phyloP scores from a whole-genome alignment of 305 asterid genomes.

The Solanum hybrid region DNA sequence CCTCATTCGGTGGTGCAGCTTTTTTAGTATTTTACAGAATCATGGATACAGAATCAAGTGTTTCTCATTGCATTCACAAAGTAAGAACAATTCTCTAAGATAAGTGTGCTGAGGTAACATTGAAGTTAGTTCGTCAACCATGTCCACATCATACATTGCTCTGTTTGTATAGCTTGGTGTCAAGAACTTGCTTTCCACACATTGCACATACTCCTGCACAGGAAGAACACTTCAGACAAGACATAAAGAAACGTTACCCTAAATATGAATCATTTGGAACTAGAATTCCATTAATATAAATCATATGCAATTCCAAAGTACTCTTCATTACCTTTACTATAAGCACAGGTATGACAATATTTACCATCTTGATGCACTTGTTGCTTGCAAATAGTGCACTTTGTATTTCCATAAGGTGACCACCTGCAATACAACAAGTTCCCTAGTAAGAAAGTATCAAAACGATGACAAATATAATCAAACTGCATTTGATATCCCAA shows the following conservation, averaged over 20 bases:
- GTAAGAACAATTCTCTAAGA: neutral
- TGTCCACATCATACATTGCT: conserved; percentile 58
- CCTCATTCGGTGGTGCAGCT: neutral
- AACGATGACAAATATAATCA: neutral
- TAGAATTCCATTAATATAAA: neutral
- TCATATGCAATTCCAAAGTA: neutral
- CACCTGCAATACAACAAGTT: conserved; percentile 32
- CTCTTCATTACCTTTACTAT: conserved; percentile 58
- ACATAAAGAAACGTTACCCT: neutral
- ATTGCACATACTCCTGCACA: conserved; percentile 92
- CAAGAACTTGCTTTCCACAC: conserved; percentile 97
- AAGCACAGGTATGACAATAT: conserved; percentile 89
- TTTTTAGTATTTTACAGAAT: neutral
- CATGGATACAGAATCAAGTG: neutral
- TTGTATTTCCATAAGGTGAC: conserved; percentile 57
- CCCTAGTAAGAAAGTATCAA: neutral
- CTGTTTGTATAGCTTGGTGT: conserved; percentile 88
- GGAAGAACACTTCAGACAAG: conserved; percentile 9
- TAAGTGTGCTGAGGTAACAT: neutral
- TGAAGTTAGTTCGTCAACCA: neutral
- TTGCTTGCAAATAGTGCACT: conserved; percentile 85
- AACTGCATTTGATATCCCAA: neutral
- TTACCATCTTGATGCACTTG: conserved; percentile 92
- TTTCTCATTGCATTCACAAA: neutral
- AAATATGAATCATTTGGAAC: neutral